A percentile compares a stretch with the other conserved stretches of the same genome.
phyloP scores from a whole-genome alignment of 352 stramenopile species.

The Chrysophaeum taylorii region DNA sequence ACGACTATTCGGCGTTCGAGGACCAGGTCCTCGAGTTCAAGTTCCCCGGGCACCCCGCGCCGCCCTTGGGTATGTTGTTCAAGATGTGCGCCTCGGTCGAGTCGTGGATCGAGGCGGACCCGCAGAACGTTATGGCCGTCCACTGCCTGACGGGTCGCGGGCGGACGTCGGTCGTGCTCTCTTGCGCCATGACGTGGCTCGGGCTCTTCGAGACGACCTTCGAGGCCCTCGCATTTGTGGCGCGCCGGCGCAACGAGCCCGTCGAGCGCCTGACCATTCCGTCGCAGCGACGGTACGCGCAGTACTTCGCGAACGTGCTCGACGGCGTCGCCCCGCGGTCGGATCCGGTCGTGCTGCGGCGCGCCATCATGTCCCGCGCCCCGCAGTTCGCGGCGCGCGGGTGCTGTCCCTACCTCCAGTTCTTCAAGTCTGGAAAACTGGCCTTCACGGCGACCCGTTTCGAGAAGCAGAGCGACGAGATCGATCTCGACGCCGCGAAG shows the following conservation, averaged over 20 bases:
- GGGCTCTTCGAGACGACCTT: slow-evolving; percentile 76
- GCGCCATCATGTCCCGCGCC: slow-evolving; percentile 89
- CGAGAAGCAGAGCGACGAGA: too few relatives aligned
- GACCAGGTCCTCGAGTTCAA: slow-evolving; percentile 92
- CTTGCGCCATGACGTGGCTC: slow-evolving; percentile 89
- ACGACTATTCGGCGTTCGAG: slow-evolving; percentile 84
- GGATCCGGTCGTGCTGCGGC: slow-evolving; percentile 80
- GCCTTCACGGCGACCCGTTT: slow-evolving; percentile 82
- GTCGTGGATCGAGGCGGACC: slow-evolving; percentile 86
- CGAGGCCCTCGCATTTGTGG: slow-evolving; percentile 81
- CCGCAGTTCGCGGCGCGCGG: slow-evolving; percentile 59
- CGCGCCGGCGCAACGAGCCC: slow-evolving; percentile 61
- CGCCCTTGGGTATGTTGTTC: slow-evolving; percentile 87
- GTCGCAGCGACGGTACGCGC: slow-evolving; percentile 87
- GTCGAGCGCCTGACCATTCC: slow-evolving; percentile 89
- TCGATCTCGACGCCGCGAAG: slow-evolving; percentile 46
- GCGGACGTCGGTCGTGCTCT: slow-evolving; percentile 79
- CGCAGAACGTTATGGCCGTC: slow-evolving; percentile 85
- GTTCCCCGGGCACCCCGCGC: slow-evolving; percentile 88
- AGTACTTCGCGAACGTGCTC: slow-evolving; percentile 95
- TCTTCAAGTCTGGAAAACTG: slow-evolving; percentile 91
- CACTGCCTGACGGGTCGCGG: slow-evolving; percentile 93
- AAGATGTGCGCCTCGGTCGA: slow-evolving; percentile 94
- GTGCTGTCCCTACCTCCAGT: slow-evolving; percentile 92
- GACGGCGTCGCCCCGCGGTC: slow-evolving; percentile 83